Evolutionary conservation across 495 filamentous ascomycete genomes (phyloP), one percentile per base, ranked within the genome.

Genomic region (Thozetella sp.): DNA sequence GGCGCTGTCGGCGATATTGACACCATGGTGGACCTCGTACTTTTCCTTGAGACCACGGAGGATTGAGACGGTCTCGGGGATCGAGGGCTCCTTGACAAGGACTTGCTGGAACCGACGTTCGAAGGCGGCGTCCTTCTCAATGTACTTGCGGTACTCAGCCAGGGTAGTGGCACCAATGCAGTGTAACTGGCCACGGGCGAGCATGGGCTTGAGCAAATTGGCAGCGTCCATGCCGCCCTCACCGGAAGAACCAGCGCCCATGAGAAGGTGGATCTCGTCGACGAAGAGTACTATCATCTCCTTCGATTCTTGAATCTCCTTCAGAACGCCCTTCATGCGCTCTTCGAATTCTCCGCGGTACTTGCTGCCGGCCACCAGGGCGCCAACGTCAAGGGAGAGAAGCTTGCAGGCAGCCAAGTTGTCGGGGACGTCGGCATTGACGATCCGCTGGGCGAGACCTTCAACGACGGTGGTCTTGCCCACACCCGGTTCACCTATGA

Each of bases 151-250:
- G 77, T 98, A 99, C 73, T 99, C 95, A 59, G 86, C 85, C 53
- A 99, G 80, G 1, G 95, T 99, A 0, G 95, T 99, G 1, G 95
- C 95, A 71, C 95, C 95, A 61, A 98, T 97, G 67, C 95, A 99
- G 80, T 99, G 95, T 54, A 99, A 81, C 71, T 98, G 93, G 22
- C 95, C 95, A 68, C 95, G 86, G 57, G 95, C 95, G 58, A 98
- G 83, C 91, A 97, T 97, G 4, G 93, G 95, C 80, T 99, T 99
- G 63, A 99, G 83, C 48, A 99, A 76, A 71, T 99, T 99, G 65
- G 95, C 95, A 24, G 95, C 96, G 67, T 99, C 95, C 95, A 99
- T 99, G 57, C 95, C 95, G 53, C 95, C 95, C 70, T 99, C 95
- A 50, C 95, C 95, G 58, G 87, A 90, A 26, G 91, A 84, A 40